These are phyloP conservation scores for Rhizopus delemar DNA, from an alignment of 371 early-diverging fungal genomes.

Conservation along the genomic window DNA sequence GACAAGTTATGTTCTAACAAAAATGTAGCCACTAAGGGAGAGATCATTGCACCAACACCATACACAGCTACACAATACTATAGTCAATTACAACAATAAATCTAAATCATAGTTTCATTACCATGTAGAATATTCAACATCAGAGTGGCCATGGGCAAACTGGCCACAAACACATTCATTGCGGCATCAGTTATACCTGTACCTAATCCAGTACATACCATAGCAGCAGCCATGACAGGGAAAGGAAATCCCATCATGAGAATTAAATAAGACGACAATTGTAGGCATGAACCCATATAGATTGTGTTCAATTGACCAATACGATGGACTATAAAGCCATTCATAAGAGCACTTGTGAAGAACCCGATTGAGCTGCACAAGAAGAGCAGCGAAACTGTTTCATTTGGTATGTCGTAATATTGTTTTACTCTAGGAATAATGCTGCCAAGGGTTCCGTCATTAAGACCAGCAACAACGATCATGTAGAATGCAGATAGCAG, in stretches of 20 bases:
- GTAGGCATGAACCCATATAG: slow-evolving; percentile 17
- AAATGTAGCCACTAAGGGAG: slow-evolving; percentile 31
- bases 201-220: slow-evolving; percentile 30
- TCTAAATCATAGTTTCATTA: slow-evolving; percentile 10
- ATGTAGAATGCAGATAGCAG: slow-evolving; percentile 22
- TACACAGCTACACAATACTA: slow-evolving; percentile 30
- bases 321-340: slow-evolving; percentile 32
- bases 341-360: slow-evolving; percentile 27
- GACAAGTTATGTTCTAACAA: slow-evolving; percentile 21
- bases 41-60: slow-evolving; percentile 39
- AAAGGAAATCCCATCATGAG: slow-evolving; percentile 30
- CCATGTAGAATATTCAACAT: slow-evolving; percentile 41
- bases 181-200: slow-evolving; percentile 33
- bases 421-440: slow-evolving; percentile 33
- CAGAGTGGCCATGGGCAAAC: slow-evolving; percentile 35
- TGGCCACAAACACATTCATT: slow-evolving; percentile 34
- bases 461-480: slow-evolving; percentile 30
- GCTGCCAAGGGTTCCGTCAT: slow-evolving; percentile 37
- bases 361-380: slow-evolving; percentile 31
- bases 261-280: slow-evolving; percentile 17
- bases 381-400: slow-evolving; percentile 29
- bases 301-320: slow-evolving; percentile 29
- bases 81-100: background rate
- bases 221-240: slow-evolving; percentile 16
- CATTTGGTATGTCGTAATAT: slow-evolving; percentile 31